Evolutionary conservation across 371 early-diverging fungal species (phyloP), one percentile per base, ranked within the genome.

Genomic region (Smittium mucronatum): DNA sequence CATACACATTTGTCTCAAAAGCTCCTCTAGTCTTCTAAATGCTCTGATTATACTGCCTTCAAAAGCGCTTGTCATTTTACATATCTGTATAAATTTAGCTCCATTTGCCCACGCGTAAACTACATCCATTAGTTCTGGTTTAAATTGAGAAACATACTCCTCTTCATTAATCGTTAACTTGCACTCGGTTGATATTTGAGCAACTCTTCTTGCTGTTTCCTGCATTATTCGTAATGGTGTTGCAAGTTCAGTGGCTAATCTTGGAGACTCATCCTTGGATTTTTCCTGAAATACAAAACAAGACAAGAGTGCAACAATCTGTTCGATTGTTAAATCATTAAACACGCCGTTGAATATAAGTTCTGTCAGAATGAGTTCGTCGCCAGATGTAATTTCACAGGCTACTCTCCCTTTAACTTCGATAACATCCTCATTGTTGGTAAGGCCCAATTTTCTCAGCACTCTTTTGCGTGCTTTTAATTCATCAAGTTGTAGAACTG

Each of bases 311-410:
- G 99, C 90, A 0, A 92, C 95, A 0, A 88, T 85, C 72, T 96
- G 94, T 74, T 93, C 93, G 0, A 90, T 88, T 0, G 89, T 84
- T 70, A 99, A 81, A 68, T 96, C 94, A 63, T 90, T 93, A 79
- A 99, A 99, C 0, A 93, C 92, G 71, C 98, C 96, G 78, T 97
- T 93, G 82, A 99, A 95, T 35, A 99, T 91, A 90, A 99, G 88
- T 84, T 99, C 99, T 0, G 99, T 98, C 69, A 99, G 81, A 66
- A 99, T 71, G 36, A 99, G 80, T 79, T 98, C 99, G 79, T 99
- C 99, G 25, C 97, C 99, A 1, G 93, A 86, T 33, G 92, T 92
- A 70, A 99, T 95, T 82, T 99, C 99, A 75, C 99, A 99, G 1
- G 99, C 99, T 11, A 99, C 97, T 71, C 98, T 91, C 35, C 98